Percentiles rank a stretch among this genome's conserved stretches.
Conservation (phyloP, 139 green algal genomes). For the Limnomonas spitsbergensis region DNA sequence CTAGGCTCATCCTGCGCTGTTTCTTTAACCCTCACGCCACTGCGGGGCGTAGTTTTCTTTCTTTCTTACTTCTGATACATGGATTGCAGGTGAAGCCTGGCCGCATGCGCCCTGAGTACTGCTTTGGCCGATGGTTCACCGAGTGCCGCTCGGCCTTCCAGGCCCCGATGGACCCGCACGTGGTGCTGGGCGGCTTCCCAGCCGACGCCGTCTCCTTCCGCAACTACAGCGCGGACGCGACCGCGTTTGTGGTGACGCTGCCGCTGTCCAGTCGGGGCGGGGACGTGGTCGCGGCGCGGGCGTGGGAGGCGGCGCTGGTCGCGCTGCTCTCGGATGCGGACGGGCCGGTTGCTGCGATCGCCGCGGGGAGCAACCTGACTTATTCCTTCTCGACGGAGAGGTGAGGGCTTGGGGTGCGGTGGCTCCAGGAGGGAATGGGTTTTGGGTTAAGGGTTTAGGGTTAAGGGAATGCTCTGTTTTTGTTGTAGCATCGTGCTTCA, state of each 20-base stretch:
- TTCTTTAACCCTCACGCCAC: too few relatives aligned
- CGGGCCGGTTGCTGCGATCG: conserved; percentile 37
- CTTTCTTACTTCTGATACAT: too few relatives aligned
- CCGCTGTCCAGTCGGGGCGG: conserved; percentile 49
- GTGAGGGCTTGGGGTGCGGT: conserved; percentile 22
- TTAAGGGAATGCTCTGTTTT: too few relatives aligned
- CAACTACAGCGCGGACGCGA: conserved; percentile 69
- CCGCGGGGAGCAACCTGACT: conserved; percentile 44
- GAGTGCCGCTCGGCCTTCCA: conserved; percentile 63
- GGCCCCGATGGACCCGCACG: conserved; percentile 75
- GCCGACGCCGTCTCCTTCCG: conserved; percentile 30
- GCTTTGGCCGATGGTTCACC: conserved; percentile 66
- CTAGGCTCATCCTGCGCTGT: too few relatives aligned
- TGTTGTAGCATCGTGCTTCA: too few relatives aligned
- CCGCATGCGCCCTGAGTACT: conserved; percentile 61
- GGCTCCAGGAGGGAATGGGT: not conserved
- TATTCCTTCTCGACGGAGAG: conserved; percentile 75
- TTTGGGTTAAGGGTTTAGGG: too few relatives aligned
- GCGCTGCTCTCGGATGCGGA: conserved; percentile 38
- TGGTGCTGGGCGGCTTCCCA: conserved; percentile 84
- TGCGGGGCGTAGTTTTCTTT: too few relatives aligned
- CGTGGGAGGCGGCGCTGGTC: conserved; percentile 82
- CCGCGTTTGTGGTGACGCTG: conserved; percentile 80
- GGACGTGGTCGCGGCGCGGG: conserved; percentile 41
- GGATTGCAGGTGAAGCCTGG: too few relatives aligned